phyloP scores from a whole-genome alignment of 495 filamentous ascomycete species.

The Platismatia glauca region DNA sequence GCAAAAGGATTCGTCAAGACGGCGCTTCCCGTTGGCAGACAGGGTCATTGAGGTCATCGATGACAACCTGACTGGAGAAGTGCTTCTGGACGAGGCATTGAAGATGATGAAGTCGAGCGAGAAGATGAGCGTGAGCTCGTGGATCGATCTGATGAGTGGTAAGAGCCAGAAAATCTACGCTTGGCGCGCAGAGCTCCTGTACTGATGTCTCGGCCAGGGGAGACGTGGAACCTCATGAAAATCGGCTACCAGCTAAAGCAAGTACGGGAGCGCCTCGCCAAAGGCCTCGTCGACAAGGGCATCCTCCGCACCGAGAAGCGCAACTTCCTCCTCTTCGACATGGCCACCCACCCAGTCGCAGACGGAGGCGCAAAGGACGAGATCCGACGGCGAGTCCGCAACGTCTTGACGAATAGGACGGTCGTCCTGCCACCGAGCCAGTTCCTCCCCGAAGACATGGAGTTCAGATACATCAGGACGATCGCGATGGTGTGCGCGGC shows the following conservation, averaged over 20 bases:
- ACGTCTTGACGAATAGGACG: conserved; percentile 85
- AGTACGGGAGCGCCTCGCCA: conserved; percentile 92
- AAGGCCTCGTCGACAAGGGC: conserved; percentile 97
- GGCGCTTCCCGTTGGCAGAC: conserved; percentile 87
- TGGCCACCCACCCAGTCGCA: conserved; percentile 98
- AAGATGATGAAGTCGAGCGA: conserved; percentile 99
- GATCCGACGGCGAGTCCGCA: conserved; percentile 83
- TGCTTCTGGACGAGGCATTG: conserved; percentile 92
- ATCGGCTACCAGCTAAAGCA: conserved; percentile 99
- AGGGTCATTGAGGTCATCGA: conserved; percentile 93
- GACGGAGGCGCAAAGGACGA: conserved; percentile 97
- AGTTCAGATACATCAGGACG: conserved; percentile 85
- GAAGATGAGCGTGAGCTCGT: conserved; percentile 98
- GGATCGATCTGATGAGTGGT: conserved; percentile 99
- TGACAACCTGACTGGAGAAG: conserved; percentile 93
- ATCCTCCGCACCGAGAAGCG: conserved; percentile 97
- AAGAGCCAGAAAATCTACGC: conserved; percentile 27
- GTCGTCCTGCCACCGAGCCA: conserved; percentile 75
- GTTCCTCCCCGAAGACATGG: conserved; percentile 87
- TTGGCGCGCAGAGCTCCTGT: conserved; percentile 16
- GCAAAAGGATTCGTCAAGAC: conserved; percentile 90
- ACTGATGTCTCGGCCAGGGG: conserved; percentile 48
- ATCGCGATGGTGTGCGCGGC: conserved; percentile 95
- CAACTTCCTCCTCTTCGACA: conserved; percentile 98
- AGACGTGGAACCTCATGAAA: conserved; percentile 99